Base-by-base conservation (phyloP, 2,329 filamentous ascomycete genomes). In the Ploettnerulaceae sp. region DNA sequence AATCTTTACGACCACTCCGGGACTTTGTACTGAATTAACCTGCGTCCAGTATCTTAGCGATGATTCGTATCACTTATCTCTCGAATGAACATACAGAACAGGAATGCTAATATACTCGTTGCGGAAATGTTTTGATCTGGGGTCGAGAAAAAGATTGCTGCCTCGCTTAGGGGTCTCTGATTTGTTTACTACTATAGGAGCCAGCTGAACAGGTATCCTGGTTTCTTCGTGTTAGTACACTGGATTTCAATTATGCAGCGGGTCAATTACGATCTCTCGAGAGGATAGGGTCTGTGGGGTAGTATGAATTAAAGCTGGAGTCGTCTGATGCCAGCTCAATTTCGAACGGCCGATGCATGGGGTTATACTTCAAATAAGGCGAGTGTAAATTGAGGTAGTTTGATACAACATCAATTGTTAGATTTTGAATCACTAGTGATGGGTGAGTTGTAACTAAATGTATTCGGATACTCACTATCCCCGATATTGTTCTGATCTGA, bases 1-100 rank as follows among this genome's bases (percentile, higher is more conserved):
- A 14, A 12, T 2, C 14, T 15, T 17, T 6, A 3, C n/a, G n/a
- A n/a, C n/a, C n/a, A n/a, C n/a, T n/a, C n/a, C n/a, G n/a, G n/a
- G n/a, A n/a, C n/a, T n/a, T n/a, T n/a, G n/a, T n/a, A n/a, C n/a
- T n/a, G n/a, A n/a, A n/a, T n/a, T n/a, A n/a, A n/a, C n/a, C n/a
- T n/a, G n/a, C n/a, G n/a, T 28, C 14, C 36, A n/a, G 3, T 28
- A 28, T 28, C n/a, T 7, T 7, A 9, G 3, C 15, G 11, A 25
- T 25, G 34, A 37, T 37, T 37, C n/a, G 21, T 37, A 37, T n/a
- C 17, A n/a, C 34, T 36, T 37, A 37, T 37, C 34, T 37, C 21
- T 14, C 34, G 34, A 22, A 25, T 37, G 25, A 37, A 37, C 21
- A 3, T 15, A 24, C 7, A 4, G 12, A 8, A 8, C 11, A 12